Conservation (phyloP, 2,329 filamentous ascomycete genomes). For the Microcyclosporella mali region DNA sequence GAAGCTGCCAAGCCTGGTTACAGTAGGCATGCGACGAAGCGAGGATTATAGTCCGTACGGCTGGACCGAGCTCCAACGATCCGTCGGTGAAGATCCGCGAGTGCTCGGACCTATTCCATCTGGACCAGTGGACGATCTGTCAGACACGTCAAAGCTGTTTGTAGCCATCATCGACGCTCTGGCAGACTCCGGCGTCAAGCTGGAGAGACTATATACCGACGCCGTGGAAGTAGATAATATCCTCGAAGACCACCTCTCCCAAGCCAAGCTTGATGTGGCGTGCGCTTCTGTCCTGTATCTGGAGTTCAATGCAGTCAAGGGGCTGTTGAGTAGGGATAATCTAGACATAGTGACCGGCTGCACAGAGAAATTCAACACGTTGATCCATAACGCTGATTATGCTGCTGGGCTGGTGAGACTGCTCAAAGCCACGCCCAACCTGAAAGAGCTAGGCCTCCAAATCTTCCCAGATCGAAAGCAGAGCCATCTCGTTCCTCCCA, state of each 20-base stretch:
- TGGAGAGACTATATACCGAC: constrained; percentile 30
- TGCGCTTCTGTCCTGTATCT: constrained; percentile 25
- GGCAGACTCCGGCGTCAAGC: constrained; percentile 7
- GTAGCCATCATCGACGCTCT: constrained; percentile 21
- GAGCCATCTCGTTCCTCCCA: constrained; percentile 10
- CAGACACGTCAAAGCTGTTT: constrained; percentile 24
- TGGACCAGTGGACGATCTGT: constrained; percentile 15
- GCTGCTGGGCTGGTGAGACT: constrained; percentile 20
- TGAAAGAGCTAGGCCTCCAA: constrained; percentile 12
- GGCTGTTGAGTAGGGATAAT: constrained; percentile 15
- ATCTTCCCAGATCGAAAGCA: constrained; percentile 17
- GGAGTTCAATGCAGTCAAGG: constrained; percentile 26
- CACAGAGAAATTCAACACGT: constrained; percentile 3
- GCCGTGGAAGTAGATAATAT: constrained; percentile 29
- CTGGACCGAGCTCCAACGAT: constrained; percentile 20
- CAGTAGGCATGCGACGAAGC: constrained; percentile 29
- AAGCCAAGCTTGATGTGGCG: constrained; percentile 16
- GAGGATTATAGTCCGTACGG: constrained; percentile 27
- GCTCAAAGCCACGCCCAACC: constrained; percentile 17
- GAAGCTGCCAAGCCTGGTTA: constrained; percentile 23
- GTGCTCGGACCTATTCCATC: constrained; percentile 22
- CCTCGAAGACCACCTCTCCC: constrained; percentile 8
- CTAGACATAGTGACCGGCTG: background rate
- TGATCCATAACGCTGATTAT: background rate
- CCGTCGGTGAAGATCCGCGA: constrained; percentile 26